These are phyloP conservation scores for Parastagonospora avenae DNA, from an alignment of 2,329 filamentous ascomycete species.

Conservation along the genomic window DNA sequence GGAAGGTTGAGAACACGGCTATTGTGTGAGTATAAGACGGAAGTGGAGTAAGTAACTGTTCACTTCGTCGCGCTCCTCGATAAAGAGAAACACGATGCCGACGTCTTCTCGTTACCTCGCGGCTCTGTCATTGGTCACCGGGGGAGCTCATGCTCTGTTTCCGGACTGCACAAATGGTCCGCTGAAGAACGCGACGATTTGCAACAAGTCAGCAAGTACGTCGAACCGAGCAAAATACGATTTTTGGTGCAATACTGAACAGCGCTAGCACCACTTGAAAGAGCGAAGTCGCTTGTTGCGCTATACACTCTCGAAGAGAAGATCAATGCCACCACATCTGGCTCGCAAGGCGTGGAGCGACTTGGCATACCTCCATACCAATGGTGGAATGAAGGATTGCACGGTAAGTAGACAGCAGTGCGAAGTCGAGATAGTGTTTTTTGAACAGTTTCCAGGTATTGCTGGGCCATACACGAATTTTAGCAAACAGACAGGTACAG, in stretches of 20 bases:
- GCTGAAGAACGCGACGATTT: slow-evolving; percentile 57
- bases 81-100: slow-evolving; percentile 11
- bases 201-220: slow-evolving; percentile 51
- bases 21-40: slow-evolving; percentile 21
- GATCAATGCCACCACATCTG: slow-evolving; percentile 59
- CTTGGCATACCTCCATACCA: slow-evolving; percentile 64
- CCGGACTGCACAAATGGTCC: slow-evolving; percentile 60
- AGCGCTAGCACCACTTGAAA: slow-evolving; percentile 26
- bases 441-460: slow-evolving; percentile 34
- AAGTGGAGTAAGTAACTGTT: not conserved
- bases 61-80: not conserved
- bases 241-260: not conserved
- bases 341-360: slow-evolving; percentile 50
- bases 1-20: slow-evolving; percentile 11
- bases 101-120: slow-evolving; percentile 11
- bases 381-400: slow-evolving; percentile 21
- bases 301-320: slow-evolving; percentile 47
- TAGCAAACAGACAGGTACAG: slow-evolving; percentile 49
- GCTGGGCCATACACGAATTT: slow-evolving; percentile 63
- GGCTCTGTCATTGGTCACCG: slow-evolving; percentile 12
- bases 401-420: not conserved
- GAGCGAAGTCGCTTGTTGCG: slow-evolving; percentile 30
- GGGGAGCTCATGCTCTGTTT: slow-evolving; percentile 42
- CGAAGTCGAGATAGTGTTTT: too few relatives aligned
- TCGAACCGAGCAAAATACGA: not conserved